Base-by-base conservation (phyloP, 345 rosid species). In the Durio zibethinus region DNA sequence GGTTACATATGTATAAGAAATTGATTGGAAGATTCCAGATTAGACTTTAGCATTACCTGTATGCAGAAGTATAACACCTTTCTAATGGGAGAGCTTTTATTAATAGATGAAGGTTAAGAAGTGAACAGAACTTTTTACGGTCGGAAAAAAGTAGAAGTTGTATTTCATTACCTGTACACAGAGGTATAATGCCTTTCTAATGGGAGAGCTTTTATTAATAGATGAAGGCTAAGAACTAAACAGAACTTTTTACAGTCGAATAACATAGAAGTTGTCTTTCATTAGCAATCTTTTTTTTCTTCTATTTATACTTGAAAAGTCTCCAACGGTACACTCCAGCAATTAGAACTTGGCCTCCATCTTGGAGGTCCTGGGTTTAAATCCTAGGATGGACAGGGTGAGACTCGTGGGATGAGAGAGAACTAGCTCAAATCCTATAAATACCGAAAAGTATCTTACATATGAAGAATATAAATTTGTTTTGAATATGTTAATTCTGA, bases 401-500 rank as follows among this genome's bases (percentile, higher is more conserved):
- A 48, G 5, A 11, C 2, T 15, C 25, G 16, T 68, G n/a, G 48
- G 73, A 21, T 42, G 29, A 68, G 54, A 42, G 47, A 47, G 54
- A 21, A 16, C 31, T 43, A 21, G 35, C 64, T 29, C 31, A 31
- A 25, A 16, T 20, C n/a, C 47, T n/a, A 57, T 57, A 33, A 27
- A 21, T 65, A 4, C 42, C 36, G 65, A 18, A 63, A 35, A 4
- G 0, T 7, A 35, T 35, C 45, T 16, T 63, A 31, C 21, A 15
- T 54, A 57, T 10, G 38, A 29, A 61, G 29, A 29, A 1, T 53
- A 25, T 16, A 31, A 18, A n/a, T 21, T 62, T 62, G 66, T 8
- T 62, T 62, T 62, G 66, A 31, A 18, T 31, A 40, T 2, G 63
- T 65, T 74, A 31, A 74, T 80, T 76, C 38, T 52, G 78, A 23